Conservation (phyloP, 148 eudicot genomes). For the Nepenthes gracilis region DNA sequence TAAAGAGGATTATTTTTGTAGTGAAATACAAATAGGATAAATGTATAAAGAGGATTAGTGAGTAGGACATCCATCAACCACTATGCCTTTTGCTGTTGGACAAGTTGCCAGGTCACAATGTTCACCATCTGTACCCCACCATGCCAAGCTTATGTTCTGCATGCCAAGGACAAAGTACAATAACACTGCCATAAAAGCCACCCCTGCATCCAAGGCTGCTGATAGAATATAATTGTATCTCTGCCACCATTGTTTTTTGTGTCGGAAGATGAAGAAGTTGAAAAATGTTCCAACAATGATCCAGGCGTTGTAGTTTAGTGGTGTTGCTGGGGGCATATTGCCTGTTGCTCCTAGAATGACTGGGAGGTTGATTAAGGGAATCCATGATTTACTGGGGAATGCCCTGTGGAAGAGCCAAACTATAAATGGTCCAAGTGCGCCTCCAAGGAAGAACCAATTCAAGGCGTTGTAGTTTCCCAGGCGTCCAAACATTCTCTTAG, state of each 20-base stretch:
- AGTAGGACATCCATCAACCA: conserved; percentile 37
- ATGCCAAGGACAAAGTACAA: conserved; percentile 25
- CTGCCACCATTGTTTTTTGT: conserved; percentile 52
- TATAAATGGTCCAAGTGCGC: conserved; percentile 34
- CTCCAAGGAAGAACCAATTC: conserved; percentile 57
- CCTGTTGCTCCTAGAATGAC: conserved; percentile 49
- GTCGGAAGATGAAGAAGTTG: conserved; percentile 38
- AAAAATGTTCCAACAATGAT: conserved; percentile 34
- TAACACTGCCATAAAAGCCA: conserved; percentile 45
- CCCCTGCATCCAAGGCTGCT: conserved; percentile 51
- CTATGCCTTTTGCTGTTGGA: conserved; percentile 40
- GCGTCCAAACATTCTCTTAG: conserved; percentile 38
- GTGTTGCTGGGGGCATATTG: conserved; percentile 42
- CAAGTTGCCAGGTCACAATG: conserved; percentile 37
- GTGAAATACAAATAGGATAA: too few relatives aligned
- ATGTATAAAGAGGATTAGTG: conserved; percentile 2
- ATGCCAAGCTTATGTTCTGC: conserved; percentile 8
- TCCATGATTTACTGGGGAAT: conserved; percentile 41
- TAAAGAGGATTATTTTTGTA: conserved; percentile 1
- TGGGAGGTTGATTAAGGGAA: conserved; percentile 44
- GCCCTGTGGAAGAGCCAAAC: conserved; percentile 33
- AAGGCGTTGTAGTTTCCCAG: conserved; percentile 38
- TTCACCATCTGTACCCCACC: conserved; percentile 46
- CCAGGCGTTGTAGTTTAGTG: conserved; percentile 47
- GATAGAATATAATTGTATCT: conserved; percentile 57